phyloP scores from a whole-genome alignment of 1,284 basidiomycete species.

The Hortiboletus rubellus region DNA sequence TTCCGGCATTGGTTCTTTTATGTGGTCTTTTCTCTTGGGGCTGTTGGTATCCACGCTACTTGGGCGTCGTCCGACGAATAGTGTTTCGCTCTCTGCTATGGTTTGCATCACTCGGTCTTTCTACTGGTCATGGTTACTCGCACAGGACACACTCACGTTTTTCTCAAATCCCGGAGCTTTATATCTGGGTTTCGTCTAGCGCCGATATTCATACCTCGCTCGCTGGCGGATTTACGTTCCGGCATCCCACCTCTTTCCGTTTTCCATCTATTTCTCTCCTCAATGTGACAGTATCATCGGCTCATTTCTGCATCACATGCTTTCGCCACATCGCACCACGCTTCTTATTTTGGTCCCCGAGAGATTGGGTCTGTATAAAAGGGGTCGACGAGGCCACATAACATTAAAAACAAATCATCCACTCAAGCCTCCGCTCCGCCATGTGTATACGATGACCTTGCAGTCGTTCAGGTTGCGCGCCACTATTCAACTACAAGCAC shows the following conservation, averaged over 20 bases:
- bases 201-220: constrained; percentile 52
- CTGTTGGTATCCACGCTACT: constrained; percentile 33
- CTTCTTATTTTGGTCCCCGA: constrained; percentile 37
- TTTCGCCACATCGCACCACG: constrained; percentile 44
- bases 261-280: constrained; percentile 28
- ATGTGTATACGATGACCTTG: constrained; percentile 39
- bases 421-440: constrained; percentile 25
- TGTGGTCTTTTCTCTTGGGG: constrained; percentile 34
- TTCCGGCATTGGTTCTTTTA: constrained; percentile 27
- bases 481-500: constrained; percentile 20
- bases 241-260: constrained; percentile 23
- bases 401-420: constrained; percentile 31
- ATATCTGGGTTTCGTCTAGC: constrained; percentile 36
- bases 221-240: constrained; percentile 29
- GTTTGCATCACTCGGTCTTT: constrained; percentile 28
- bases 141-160: constrained; percentile 43
- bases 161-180: constrained; percentile 21
- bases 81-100: constrained; percentile 37
- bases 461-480: constrained; percentile 29
- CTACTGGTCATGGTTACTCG: constrained; percentile 40
- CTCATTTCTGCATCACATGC: constrained; percentile 42
- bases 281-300: constrained; percentile 47
- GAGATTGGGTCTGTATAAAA: constrained; percentile 38
- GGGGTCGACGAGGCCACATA: constrained; percentile 28
- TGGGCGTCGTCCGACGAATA: constrained; percentile 36